These are phyloP conservation scores for Crithidia thermophila DNA, from an alignment of 208 protist genomes.

Conservation along the genomic window DNA sequence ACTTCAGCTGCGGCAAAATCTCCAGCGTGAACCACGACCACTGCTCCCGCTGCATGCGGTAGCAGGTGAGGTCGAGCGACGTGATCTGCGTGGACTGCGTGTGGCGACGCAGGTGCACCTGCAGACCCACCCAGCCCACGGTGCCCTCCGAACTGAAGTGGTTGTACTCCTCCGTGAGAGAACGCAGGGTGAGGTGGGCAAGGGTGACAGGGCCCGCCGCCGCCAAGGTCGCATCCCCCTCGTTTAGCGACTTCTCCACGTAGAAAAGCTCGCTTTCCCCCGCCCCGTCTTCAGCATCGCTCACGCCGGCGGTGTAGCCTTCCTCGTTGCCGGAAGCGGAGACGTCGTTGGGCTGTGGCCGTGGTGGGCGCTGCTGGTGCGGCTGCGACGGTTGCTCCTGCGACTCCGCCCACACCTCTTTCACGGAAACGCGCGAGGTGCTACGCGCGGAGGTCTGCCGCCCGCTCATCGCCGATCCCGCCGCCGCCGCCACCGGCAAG, in stretches of 20 bases:
- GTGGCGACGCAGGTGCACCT: conserved; percentile 42
- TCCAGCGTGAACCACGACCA: conserved; percentile 72
- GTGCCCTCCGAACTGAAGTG: conserved; percentile 18
- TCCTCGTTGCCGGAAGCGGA: neutral
- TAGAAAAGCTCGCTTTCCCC: too few species aligned
- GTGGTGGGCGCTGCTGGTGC: neutral
- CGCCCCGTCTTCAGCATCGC: neutral
- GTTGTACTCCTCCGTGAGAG: conserved; percentile 31
- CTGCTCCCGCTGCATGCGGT: conserved; percentile 44
- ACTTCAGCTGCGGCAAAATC: conserved; percentile 58
- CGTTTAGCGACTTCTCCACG: too few species aligned
- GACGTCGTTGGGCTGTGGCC: neutral
- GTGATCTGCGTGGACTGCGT: conserved; percentile 43
- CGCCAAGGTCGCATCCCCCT: too few species aligned
- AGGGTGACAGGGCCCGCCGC: neutral
- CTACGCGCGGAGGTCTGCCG: neutral
- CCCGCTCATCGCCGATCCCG: neutral
- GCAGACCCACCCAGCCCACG: conserved; percentile 44
- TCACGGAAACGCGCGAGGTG: neutral
- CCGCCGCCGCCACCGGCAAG: neutral
- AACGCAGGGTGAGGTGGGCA: conserved; percentile 25
- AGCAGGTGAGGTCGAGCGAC: conserved; percentile 54
- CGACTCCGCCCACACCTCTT: neutral
- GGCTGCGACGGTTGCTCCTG: neutral
- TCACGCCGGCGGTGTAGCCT: neutral